A percentile compares a stretch with the other conserved stretches of the same genome.
These are phyloP conservation scores for Penicillium freii DNA, from an alignment of 2,329 filamentous ascomycete species.

Conservation along the genomic window DNA sequence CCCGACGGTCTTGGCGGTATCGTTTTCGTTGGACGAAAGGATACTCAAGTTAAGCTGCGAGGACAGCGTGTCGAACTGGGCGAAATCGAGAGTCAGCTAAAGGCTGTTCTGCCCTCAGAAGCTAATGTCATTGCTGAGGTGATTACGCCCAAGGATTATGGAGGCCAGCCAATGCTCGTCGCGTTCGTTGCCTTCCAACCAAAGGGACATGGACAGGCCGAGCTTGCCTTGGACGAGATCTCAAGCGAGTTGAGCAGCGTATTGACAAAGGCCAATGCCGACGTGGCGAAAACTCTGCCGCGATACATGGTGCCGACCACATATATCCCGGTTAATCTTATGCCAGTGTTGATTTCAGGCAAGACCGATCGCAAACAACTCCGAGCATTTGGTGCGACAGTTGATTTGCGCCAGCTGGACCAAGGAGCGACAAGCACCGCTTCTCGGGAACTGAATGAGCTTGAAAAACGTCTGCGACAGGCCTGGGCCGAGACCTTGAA, in stretches of 20 bases:
- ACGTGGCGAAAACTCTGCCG: constrained; percentile 29
- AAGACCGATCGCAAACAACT: constrained; percentile 46
- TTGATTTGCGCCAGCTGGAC: constrained; percentile 35
- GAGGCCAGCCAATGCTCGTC: constrained; percentile 31
- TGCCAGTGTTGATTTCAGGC: constrained; percentile 46
- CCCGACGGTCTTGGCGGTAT: constrained; percentile 39
- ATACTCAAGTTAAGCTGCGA: constrained; percentile 44
- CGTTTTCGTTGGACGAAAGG: constrained; percentile 41
- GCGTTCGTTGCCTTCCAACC: constrained; percentile 33
- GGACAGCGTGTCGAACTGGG: constrained; percentile 46
- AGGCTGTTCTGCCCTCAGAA: constrained; percentile 28
- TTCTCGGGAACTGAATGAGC: constrained; percentile 31
- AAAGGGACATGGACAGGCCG: constrained; percentile 18
- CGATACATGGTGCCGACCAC: constrained; percentile 40
- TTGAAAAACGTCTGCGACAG: constrained; percentile 33
- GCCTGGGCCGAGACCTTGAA: constrained; percentile 37
- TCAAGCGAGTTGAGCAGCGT: constrained; percentile 17
- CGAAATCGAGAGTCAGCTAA: constrained; percentile 41
- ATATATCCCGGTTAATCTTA: constrained; percentile 44
- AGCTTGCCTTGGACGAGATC: constrained; percentile 15
- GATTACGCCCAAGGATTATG: constrained; percentile 36
- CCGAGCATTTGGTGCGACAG: constrained; percentile 34
- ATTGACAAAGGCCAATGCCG: constrained; percentile 24
- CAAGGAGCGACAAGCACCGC: constrained; percentile 15
- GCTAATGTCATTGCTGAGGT: constrained; percentile 50